Evolutionary conservation across 139 green algal species (phyloP), one percentile per base, ranked within the genome.

Genomic region (Chlorella sp.): DNA sequence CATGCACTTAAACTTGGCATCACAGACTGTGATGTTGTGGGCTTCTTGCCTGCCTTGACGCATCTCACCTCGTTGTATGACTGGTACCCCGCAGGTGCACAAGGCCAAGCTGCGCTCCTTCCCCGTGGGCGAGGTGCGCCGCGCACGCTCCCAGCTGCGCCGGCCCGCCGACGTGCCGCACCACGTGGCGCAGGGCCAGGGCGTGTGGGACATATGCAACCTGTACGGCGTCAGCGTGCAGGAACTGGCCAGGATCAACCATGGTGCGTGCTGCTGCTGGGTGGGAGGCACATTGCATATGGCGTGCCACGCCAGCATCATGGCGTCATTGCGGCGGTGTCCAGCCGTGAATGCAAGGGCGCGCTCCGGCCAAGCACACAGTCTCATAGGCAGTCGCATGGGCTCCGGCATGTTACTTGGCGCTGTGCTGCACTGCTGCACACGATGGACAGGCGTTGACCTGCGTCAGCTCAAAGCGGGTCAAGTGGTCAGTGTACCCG

Each of bases 61-160:
- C n/a, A n/a, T n/a, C n/a, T n/a, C n/a, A n/a, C n/a, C n/a, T n/a
- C n/a, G n/a, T n/a, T n/a, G n/a, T n/a, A n/a, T n/a, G n/a, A n/a
- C n/a, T n/a, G n/a, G n/a, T n/a, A n/a, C n/a, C n/a, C 31, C 33
- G 23, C 81, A 94, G 89, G 92, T 97, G 35, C 92, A 97, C 86
- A 95, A 95, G 66, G 92, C 88, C 26, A 86, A 87, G 73, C 85
- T 97, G 70, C 79, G 82, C 0, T 31, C 69, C 14, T 64, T 64
- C 59, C 26, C 26, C 59, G 59, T 29, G 20, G 59, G 4, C 23
- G 59, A 64, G n/a, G 5, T 32, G 26, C 4, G 5, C 20, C 20
- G 5, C 6, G 59, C 5, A 10, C 17, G 62, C 62, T 29, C 31
- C 30, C 62, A 88, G 70, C 67, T 82, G 36, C 30, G 30, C 3